A percentile compares a stretch with the other conserved stretches of the same genome.
These are phyloP conservation scores for Circinella umbellata DNA, from an alignment of 371 early-diverging fungal genomes.

Conservation along the genomic window DNA sequence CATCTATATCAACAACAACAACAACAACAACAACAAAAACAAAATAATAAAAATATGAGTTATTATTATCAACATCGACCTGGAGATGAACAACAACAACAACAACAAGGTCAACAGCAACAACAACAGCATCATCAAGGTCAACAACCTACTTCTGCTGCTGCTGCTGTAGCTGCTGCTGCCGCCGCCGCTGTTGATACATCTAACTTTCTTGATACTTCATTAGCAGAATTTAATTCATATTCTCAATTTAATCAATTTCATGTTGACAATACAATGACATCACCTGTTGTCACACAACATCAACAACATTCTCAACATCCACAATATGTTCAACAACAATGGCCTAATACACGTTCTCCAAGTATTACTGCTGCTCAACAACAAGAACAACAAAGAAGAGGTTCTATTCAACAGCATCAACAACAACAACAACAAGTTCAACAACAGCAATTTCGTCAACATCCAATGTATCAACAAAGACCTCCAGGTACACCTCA, in stretches of 20 bases:
- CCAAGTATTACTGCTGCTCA: neutral
- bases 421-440: constrained; percentile 6
- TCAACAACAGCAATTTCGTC: constrained; percentile 14
- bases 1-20: too few relatives aligned
- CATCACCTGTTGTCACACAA: constrained; percentile 12
- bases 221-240: constrained; percentile 14
- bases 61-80: constrained; percentile 7
- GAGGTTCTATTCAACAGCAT: constrained; percentile 3
- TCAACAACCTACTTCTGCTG: constrained; percentile 3
- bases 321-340: neutral
- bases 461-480: constrained; percentile 20
- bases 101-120: constrained; percentile 19
- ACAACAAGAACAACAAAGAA: neutral
- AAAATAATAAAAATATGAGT: neutral
- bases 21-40: constrained; percentile 1
- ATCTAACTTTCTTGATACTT: constrained; percentile 6
- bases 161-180: constrained; percentile 2
- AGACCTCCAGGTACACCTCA: constrained; percentile 2
- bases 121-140: neutral
- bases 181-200: constrained; percentile 5
- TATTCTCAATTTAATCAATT: constrained; percentile 16
- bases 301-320: constrained; percentile 7
- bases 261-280: constrained; percentile 5
- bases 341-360: neutral
- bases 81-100: constrained; percentile 10